Base-by-base conservation (phyloP, 768 basidiomycete species). In the Mycena metata region DNA sequence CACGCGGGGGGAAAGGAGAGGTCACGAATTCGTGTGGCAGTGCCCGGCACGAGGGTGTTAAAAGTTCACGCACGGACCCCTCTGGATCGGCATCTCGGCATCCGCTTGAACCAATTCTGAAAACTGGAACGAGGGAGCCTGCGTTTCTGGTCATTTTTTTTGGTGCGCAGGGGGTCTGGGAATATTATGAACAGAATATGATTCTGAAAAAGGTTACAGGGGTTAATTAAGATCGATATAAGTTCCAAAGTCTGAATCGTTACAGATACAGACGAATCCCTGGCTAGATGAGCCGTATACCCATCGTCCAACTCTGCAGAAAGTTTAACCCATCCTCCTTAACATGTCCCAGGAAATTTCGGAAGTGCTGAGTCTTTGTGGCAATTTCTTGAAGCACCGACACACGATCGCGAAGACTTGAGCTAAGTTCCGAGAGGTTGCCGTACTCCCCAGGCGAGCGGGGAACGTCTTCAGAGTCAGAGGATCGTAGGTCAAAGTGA, bases 1-100 rank as follows among this genome's bases (percentile, higher is more conserved):
- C 60, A 62, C 60, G 60, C n/a, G n/a, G n/a, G n/a, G n/a, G 21
- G 60, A 39, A 17, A 49, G 21, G 57, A 9, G 39, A 24, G 35
- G 41, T 46, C 59, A 23, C 49, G n/a, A n/a, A n/a, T n/a, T n/a
- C n/a, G n/a, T n/a, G n/a, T n/a, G n/a, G n/a, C n/a, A n/a, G n/a
- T n/a, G n/a, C n/a, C n/a, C n/a, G n/a, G n/a, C n/a, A n/a, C n/a
- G n/a, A n/a, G n/a, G n/a, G n/a, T n/a, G n/a, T n/a, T n/a, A n/a
- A n/a, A n/a, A n/a, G n/a, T n/a, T n/a, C n/a, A 30, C 30, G 30
- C 30, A 30, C 30, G 30, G 30, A 30, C 30, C 30, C n/a, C 30
- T 30, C 30, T 30, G 30, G n/a, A 30, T 30, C 19, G 46, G 46
- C 59, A 60, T 36, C 21, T 60, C 43, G 45, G 30, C 45, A 47